Conservation (phyloP, 495 filamentous ascomycete genomes). For the Penicillium dipodomyicola region DNA sequence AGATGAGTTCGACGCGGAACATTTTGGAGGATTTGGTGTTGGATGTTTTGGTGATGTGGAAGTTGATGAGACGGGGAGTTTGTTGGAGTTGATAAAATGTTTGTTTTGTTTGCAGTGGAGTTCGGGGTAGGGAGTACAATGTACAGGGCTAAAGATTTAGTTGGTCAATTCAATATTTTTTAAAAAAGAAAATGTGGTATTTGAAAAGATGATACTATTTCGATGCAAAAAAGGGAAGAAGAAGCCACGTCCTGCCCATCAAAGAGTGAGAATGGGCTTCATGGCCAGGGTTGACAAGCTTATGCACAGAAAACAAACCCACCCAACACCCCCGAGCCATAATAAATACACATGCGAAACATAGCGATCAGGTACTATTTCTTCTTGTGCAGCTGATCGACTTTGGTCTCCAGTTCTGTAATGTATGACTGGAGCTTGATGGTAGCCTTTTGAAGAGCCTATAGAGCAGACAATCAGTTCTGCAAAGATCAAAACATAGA, state of each 20-base stretch:
- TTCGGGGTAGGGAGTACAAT: neutral
- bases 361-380: conserved; percentile 34
- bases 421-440: conserved; percentile 83
- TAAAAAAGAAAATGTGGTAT: conserved; percentile 3
- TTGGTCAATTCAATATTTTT: neutral
- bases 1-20: conserved; percentile 72
- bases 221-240: neutral
- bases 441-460: conserved; percentile 87
- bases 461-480: conserved; percentile 10
- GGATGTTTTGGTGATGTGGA: neutral
- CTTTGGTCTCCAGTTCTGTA: conserved; percentile 73
- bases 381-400: conserved; percentile 67
- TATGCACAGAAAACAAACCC: conserved; percentile 11
- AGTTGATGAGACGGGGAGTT: conserved; percentile 9
- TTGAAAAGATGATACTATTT: neutral
- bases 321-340: conserved; percentile 11
- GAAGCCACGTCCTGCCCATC: neutral
- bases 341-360: conserved; percentile 5
- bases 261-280: neutral
- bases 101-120: conserved; percentile 32
- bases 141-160: neutral
- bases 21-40: conserved; percentile 29
- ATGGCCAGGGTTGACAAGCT: neutral
- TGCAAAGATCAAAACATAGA: conserved; percentile 3
- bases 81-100: conserved; percentile 17